phyloP scores from a whole-genome alignment of 1,139 yeast species.

The Pichia sp. region DNA sequence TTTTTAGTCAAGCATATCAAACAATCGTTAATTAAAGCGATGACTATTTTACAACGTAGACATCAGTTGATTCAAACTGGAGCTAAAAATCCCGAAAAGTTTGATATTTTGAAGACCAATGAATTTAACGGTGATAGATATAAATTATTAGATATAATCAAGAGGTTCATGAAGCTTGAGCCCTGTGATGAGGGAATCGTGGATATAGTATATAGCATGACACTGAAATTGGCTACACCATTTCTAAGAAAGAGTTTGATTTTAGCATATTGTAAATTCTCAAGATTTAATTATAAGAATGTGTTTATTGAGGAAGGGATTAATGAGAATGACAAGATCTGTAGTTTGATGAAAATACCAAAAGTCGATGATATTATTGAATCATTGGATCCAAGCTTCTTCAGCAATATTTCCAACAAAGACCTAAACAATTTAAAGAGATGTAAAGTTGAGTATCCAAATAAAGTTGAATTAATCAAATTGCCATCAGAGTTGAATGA shows the following conservation, averaged over 20 bases:
- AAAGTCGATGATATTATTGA: conserved; percentile 28
- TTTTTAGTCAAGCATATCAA: conserved; percentile 26
- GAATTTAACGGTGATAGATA: conserved; percentile 7
- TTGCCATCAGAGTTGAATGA: conserved; percentile 51
- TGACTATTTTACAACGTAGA: conserved; percentile 15
- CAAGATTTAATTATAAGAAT: conserved; percentile 39
- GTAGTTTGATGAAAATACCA: conserved; percentile 49
- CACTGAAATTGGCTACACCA: conserved; percentile 53
- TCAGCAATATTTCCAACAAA: conserved; percentile 5
- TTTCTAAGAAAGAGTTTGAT: conserved; percentile 64
- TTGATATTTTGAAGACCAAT: conserved; percentile 4
- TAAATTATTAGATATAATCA: conserved; percentile 5
- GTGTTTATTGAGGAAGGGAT: conserved; percentile 26
- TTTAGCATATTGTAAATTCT: conserved; percentile 50
- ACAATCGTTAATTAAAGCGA: conserved; percentile 24
- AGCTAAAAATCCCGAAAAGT: not conserved
- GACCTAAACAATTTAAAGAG: conserved; percentile 8
- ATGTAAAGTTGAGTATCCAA: conserved; percentile 47
- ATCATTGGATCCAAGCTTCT: conserved; percentile 11
- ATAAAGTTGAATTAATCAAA: conserved; percentile 37
- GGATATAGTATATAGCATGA: conserved; percentile 44
- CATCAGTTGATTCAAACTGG: not conserved
- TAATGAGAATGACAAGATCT: conserved; percentile 47
- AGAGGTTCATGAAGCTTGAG: conserved; percentile 2
- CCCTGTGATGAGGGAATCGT: conserved; percentile 2